Evolutionary conservation across 768 basidiomycete species (phyloP), one percentile per base, ranked within the genome.

Genomic region (Trichaptum fuscoviolaceum): DNA sequence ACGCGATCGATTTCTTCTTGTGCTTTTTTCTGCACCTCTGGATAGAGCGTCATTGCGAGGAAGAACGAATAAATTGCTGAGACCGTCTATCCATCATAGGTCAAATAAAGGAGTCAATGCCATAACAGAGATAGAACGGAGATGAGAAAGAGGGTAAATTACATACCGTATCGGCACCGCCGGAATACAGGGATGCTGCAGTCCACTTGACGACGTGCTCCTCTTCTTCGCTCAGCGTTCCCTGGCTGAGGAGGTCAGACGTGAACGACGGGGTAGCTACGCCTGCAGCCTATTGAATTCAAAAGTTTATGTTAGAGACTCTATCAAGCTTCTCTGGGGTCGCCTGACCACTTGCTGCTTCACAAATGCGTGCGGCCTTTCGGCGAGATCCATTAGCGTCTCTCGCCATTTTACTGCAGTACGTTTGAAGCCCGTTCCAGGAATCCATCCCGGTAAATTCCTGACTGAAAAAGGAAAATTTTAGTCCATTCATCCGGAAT

Each of bases 1-100:
- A 82, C 74, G 0, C 63, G 27, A 67, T 83, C 82, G 15, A 84
- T 73, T 68, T 83, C 81, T 6, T 71, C 73, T 64, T 81, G 83
- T 0, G 80, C 81, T 62, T 70, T 76, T 7, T 58, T 65, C 65
- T 78, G 79, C 15, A 73, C 69, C 17, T 77, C 73, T 0, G 81
- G 81, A 65, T 80, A 69, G 9, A 75, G 68, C 7, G 77, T 71
- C 78, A 83, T 78, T 1, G 77, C 77, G 20, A 82, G 72, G 59
- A 83, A 65, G 68, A 83, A 80, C 1, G 73, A 67, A 10, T 69
- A 67, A 1, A 81, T 61, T 0, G 75, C 69, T 5, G 75, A 72
- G 35, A 71, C 76, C 0, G 76, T 79, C 78, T 79, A 42, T 52
- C n/a, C 34, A 34, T 30, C 24, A 59, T 17, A 63, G 57, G 10